phyloP scores from a whole-genome alignment of 257 asterid genomes.

The Verbena officinalis region DNA sequence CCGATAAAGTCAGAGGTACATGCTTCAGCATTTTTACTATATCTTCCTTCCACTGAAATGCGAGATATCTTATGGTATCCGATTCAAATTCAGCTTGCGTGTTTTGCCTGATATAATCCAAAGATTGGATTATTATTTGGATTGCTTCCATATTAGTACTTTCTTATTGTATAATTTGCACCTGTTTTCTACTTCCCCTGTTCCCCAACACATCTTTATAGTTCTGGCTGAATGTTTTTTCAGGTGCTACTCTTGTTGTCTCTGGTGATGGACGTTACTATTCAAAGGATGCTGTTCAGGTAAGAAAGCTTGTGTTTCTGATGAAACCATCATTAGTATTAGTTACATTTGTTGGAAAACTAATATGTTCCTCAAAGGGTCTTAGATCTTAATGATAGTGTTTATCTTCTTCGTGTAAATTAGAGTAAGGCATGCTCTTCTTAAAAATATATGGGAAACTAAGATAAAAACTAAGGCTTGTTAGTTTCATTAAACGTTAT shows the following conservation, averaged over 20 bases:
- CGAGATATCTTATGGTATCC: background rate
- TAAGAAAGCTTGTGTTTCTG: conserved; percentile 28
- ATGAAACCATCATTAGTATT: conserved; percentile 11
- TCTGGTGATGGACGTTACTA: conserved; percentile 99
- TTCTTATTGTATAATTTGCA: background rate
- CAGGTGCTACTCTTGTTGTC: conserved; percentile 96
- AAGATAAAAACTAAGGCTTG: background rate
- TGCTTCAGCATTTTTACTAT: conserved; percentile 21
- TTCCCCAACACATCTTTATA: conserved; percentile 14
- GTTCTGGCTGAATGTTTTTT: conserved; percentile 32
- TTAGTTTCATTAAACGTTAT: background rate
- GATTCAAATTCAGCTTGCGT: background rate
- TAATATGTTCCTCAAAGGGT: background rate
- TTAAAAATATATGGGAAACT: background rate
- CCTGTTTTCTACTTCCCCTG: conserved; percentile 9
- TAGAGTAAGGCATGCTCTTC: background rate
- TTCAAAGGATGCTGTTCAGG: conserved; percentile 96
- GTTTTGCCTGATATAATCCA: background rate
- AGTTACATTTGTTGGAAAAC: background rate
- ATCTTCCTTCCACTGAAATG: conserved; percentile 14
- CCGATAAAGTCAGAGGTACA: conserved; percentile 75
- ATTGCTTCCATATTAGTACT: background rate
- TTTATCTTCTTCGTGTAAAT: background rate
- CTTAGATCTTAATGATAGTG: conserved; percentile 17
- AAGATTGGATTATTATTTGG: background rate